Conservation (phyloP, 2,329 filamentous ascomycete species). For the Chaetothyriales sp. region DNA sequence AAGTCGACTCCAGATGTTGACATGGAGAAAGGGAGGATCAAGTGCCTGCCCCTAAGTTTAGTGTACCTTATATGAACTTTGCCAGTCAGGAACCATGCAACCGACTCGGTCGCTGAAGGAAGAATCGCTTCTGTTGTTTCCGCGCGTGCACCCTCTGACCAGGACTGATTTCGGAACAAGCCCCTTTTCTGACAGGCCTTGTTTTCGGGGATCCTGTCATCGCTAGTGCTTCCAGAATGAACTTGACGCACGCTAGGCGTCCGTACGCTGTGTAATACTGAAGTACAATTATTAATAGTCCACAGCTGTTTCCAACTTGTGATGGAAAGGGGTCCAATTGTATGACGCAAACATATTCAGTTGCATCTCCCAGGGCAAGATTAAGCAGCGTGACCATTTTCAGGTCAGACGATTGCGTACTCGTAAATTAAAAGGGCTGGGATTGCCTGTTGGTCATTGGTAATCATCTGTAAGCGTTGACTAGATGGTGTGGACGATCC, state of each 20-base stretch:
- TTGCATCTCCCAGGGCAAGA: too few relatives aligned
- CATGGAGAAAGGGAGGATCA: background rate
- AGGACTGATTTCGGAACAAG: background rate
- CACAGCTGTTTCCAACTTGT: too few relatives aligned
- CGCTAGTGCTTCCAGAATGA: background rate
- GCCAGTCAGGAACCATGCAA: background rate
- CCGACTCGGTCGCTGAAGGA: background rate
- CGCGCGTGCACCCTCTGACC: background rate
- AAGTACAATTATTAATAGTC: too few relatives aligned
- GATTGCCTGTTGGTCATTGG: background rate
- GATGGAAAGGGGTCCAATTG: too few relatives aligned
- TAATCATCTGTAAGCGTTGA: background rate
- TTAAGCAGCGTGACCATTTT: too few relatives aligned
- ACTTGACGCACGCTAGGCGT: background rate
- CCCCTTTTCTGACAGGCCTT: background rate
- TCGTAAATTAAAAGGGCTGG: background rate
- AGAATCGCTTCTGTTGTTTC: background rate
- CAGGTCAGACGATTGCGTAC: too few relatives aligned
- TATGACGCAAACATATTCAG: too few relatives aligned
- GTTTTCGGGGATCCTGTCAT: background rate
- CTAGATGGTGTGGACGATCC: background rate
- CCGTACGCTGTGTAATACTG: too few relatives aligned
- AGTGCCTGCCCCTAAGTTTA: background rate
- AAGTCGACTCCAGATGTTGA: too few relatives aligned
- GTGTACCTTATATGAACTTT: background rate